Evolutionary conservation across 2,329 filamentous ascomycete species (phyloP).

Genomic region (Aspergillus ibericus): DNA sequence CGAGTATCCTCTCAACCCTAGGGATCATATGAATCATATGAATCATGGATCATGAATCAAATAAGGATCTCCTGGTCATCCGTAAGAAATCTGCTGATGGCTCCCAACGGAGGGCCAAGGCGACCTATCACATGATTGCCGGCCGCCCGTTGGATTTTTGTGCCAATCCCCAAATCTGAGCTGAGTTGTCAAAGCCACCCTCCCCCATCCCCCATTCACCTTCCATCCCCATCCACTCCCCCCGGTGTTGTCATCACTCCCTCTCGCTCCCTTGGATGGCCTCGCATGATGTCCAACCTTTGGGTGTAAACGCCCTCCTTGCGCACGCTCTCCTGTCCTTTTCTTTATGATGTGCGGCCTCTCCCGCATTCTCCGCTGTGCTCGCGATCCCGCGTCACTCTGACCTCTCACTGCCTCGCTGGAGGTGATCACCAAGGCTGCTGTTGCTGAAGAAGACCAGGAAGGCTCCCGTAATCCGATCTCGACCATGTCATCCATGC

Average conservation of each 20-base stretch:
- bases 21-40: too few species aligned
- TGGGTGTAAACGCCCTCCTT: constrained; percentile 26
- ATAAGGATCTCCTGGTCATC: not conserved
- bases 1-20: too few species aligned
- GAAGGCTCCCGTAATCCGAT: not conserved
- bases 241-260: constrained; percentile 12
- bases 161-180: constrained; percentile 15
- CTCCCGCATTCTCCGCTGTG: constrained; percentile 26
- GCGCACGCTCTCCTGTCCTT: constrained; percentile 18
- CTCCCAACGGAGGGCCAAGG: constrained; percentile 2
- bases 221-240: constrained; percentile 7
- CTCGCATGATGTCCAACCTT: constrained; percentile 28
- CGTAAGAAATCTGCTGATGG: not conserved
- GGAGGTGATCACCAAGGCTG: constrained; percentile 10
- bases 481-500: constrained; percentile 15
- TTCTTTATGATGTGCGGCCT: constrained; percentile 36
- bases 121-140: constrained; percentile 29
- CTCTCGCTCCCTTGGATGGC: constrained; percentile 26
- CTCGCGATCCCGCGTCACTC: constrained; percentile 33
- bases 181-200: constrained; percentile 26
- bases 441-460: not conserved
- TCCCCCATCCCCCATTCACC: constrained; percentile 11
- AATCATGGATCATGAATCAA: too few species aligned
- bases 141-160: constrained; percentile 19
- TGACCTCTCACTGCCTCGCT: constrained; percentile 14